Evolutionary conservation across 345 rosid genomes (phyloP).

Genomic region (Theobroma cacao): DNA sequence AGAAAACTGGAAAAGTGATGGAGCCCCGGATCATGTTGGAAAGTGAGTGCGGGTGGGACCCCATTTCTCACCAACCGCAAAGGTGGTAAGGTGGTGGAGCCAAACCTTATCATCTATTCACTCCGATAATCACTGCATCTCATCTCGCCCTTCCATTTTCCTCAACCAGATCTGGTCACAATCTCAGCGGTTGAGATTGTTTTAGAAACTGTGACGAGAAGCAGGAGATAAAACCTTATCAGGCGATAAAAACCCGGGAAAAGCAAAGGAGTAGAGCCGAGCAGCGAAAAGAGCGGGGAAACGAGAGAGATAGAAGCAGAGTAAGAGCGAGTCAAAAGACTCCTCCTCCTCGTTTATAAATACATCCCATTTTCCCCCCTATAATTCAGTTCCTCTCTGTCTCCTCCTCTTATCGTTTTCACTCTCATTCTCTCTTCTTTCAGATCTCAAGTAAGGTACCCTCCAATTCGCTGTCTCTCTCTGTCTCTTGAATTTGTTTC

Average conservation of each 20-base stretch:
- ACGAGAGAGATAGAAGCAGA: not conserved
- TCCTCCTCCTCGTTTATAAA: not conserved
- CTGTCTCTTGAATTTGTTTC: not conserved
- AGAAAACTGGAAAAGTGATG: not conserved
- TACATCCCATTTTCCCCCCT: not conserved
- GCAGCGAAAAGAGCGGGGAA: conserved; percentile 3
- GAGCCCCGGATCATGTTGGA: not conserved
- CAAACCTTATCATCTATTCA: too few relatives aligned
- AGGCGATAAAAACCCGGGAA: not conserved
- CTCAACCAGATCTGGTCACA: not conserved
- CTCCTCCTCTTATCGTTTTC: not conserved
- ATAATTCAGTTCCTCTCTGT: not conserved
- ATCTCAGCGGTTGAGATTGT: not conserved
- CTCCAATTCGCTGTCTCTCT: not conserved
- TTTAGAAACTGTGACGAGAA: not conserved
- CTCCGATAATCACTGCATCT: not conserved
- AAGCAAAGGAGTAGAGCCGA: not conserved
- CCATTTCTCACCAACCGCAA: not conserved
- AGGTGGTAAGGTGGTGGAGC: not conserved
- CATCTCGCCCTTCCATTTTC: not conserved
- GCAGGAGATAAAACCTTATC: not conserved
- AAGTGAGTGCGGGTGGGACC: not conserved
- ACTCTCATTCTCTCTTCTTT: not conserved
- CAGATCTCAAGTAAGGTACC: not conserved
- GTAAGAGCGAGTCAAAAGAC: conserved; percentile 7